Base-by-base conservation (phyloP, 2,329 filamentous ascomycete genomes). In the Sarocladium kiliense region DNA sequence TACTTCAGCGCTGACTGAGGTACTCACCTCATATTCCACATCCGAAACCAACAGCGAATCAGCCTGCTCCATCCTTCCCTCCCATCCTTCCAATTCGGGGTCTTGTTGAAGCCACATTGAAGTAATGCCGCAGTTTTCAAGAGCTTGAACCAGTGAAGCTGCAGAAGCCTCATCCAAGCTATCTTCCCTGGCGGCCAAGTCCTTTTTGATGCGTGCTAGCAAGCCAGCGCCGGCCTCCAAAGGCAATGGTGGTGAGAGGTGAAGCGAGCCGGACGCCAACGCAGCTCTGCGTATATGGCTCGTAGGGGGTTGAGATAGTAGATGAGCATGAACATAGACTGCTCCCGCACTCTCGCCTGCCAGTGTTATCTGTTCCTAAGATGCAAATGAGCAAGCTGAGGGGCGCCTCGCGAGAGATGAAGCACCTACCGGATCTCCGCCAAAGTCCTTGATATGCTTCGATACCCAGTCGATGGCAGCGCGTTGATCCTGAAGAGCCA, bases 271-370 rank as follows among this genome's bases (percentile, higher is more conserved):
- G 0, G 74, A 77, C 21, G 69, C 66, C 6, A 77, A 53, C 3
- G 76, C 65, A 3, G 63, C 69, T 42, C 47, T 23, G 3, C 30
- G 47, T 19, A 51, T 18, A 16, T 70, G 65, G 27, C 62, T 66
- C 0, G 72, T 60, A 1, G 61, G 64, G 2, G 63, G 65, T 3
- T 67, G 66, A 1, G 64, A 63, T 19, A 69, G 64, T 14, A 72
- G 37, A 61, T 73, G 74, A 1, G 72, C 74, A 59, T 77, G 75
- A 3, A 64, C 66, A 23, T 76, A 76, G 1, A 77, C 65, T 2
- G 71, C 75, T 0, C 75, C 75, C 0, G 75, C 75, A 44, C 74
- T 77, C 57, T 77, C 74, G 3, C 75, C 75, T 1, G 68, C 68
- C 2, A 77, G 54, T 0, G 74, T 77, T 6, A 77, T 68, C 21